Conservation (phyloP, 2,329 filamentous ascomycete species). For the Colletotrichum simmondsii region DNA sequence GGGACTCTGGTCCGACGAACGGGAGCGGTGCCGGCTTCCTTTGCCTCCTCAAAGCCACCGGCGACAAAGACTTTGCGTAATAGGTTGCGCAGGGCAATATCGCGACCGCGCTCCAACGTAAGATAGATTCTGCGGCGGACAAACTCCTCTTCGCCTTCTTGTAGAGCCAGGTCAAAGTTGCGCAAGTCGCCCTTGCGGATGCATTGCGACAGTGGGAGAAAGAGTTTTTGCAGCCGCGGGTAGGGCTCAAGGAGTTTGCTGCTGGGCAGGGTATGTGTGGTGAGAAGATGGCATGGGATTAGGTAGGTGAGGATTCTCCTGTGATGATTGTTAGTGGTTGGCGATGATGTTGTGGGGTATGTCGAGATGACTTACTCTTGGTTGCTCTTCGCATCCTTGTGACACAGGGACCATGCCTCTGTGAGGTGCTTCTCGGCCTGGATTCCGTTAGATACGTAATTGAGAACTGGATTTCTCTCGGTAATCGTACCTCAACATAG, state of each 20-base stretch:
- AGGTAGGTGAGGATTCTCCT: conserved; percentile 94
- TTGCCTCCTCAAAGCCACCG: conserved; percentile 82
- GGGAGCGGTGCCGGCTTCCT: conserved; percentile 72
- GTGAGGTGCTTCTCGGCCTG: conserved; percentile 84
- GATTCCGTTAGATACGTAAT: background rate
- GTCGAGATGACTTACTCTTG: conserved; percentile 72
- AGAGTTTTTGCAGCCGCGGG: conserved; percentile 80
- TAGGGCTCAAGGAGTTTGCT: conserved; percentile 77
- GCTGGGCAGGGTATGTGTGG: conserved; percentile 85
- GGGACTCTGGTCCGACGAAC: conserved; percentile 82
- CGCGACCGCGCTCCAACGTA: conserved; percentile 89
- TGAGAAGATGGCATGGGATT: conserved; percentile 92
- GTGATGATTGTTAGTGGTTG: conserved; percentile 20
- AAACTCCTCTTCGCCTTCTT: conserved; percentile 88
- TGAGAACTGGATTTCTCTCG: no score
- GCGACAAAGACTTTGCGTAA: conserved; percentile 90
- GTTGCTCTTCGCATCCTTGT: conserved; percentile 78
- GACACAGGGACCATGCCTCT: conserved; percentile 84
- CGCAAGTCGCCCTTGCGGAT: conserved; percentile 86
- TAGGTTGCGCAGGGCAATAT: conserved; percentile 91
- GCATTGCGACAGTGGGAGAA: conserved; percentile 79
- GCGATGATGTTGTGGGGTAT: background rate
- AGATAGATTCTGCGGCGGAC: conserved; percentile 94
- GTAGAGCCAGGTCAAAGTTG: conserved; percentile 85
- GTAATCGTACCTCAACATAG: conserved; percentile 74